A percentile compares a stretch with the other conserved stretches of the same genome.
phyloP scores from a whole-genome alignment of 2,329 filamentous ascomycete genomes.

The Aureobasidium sp. region DNA sequence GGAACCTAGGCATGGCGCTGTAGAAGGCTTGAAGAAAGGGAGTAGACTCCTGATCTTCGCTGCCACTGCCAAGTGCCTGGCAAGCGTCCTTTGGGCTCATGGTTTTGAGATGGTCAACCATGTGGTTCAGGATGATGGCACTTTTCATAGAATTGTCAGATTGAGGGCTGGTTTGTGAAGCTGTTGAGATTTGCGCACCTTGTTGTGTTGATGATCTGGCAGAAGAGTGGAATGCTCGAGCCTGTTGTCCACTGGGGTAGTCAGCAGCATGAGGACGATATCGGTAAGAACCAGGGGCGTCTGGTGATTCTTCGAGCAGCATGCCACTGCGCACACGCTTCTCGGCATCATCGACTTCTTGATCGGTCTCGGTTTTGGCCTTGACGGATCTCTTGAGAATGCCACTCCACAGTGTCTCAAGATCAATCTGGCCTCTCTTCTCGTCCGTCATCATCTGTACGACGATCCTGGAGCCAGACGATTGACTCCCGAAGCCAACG shows the following conservation, averaged over 20 bases:
- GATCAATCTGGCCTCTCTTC: constrained; percentile 59
- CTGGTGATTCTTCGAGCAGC: constrained; percentile 7
- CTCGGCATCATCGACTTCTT: constrained; percentile 13
- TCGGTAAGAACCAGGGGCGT: background rate
- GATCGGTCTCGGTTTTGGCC: constrained; percentile 23
- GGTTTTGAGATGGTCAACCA: constrained; percentile 24
- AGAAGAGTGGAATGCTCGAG: constrained; percentile 10
- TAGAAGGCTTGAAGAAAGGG: constrained; percentile 38
- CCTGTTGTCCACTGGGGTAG: constrained; percentile 6
- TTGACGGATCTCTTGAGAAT: constrained; percentile 37
- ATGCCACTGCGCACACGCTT: constrained; percentile 1
- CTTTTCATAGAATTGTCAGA: background rate
- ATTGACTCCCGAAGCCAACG: constrained; percentile 66
- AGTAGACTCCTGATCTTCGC: constrained; percentile 34
- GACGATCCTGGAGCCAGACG: constrained; percentile 54
- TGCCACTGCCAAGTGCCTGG: constrained; percentile 29
- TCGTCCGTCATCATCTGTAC: constrained; percentile 67
- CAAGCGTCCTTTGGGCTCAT: constrained; percentile 29
- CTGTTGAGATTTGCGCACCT: constrained; percentile 13
- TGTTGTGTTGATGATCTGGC: constrained; percentile 1
- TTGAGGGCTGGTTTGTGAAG: background rate
- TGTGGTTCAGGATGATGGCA: constrained; percentile 6
- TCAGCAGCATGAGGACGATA: constrained; percentile 3
- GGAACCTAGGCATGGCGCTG: constrained; percentile 25
- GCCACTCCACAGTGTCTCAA: constrained; percentile 58